Percentiles rank a stretch among this genome's conserved stretches.
phyloP scores from a whole-genome alignment of 2,329 filamentous ascomycete genomes.

The Huntiella abstrusa region DNA sequence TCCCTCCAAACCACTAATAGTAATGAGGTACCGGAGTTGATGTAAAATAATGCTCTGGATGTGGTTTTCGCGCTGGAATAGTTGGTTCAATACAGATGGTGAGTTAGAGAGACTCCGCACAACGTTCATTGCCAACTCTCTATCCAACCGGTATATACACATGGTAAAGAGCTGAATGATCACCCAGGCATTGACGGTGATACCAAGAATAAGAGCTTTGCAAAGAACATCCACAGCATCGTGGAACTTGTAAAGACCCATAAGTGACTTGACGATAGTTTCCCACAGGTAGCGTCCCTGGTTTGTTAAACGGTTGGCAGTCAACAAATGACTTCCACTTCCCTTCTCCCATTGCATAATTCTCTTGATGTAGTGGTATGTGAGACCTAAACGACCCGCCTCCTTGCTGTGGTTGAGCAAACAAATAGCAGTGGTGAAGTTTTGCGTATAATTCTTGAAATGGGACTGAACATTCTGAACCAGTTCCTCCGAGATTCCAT shows the following conservation, averaged over 20 bases:
- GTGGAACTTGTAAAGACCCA: constrained; percentile 27
- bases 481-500: constrained; percentile 32
- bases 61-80: constrained; percentile 5
- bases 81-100: constrained; percentile 2
- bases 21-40: constrained; percentile 12
- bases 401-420: constrained; percentile 9
- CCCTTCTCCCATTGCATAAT: not conserved
- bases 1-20: constrained; percentile 3
- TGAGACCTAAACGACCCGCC: constrained; percentile 7
- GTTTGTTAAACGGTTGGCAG: not conserved
- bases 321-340: not conserved
- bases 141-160: constrained; percentile 24
- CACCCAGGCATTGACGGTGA: constrained; percentile 17
- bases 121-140: constrained; percentile 7
- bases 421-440: constrained; percentile 8
- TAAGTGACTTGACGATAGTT: constrained; percentile 27
- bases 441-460: constrained; percentile 6
- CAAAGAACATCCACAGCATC: constrained; percentile 26
- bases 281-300: constrained; percentile 20
- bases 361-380: constrained; percentile 6
- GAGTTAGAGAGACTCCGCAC: constrained; percentile 6
- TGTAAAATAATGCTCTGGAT: constrained; percentile 10
- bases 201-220: constrained; percentile 20
- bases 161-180: constrained; percentile 23
- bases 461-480: constrained; percentile 9